Evolutionary conservation across 2,329 filamentous ascomycete species (phyloP).

Genomic region (Cadophora malorum): DNA sequence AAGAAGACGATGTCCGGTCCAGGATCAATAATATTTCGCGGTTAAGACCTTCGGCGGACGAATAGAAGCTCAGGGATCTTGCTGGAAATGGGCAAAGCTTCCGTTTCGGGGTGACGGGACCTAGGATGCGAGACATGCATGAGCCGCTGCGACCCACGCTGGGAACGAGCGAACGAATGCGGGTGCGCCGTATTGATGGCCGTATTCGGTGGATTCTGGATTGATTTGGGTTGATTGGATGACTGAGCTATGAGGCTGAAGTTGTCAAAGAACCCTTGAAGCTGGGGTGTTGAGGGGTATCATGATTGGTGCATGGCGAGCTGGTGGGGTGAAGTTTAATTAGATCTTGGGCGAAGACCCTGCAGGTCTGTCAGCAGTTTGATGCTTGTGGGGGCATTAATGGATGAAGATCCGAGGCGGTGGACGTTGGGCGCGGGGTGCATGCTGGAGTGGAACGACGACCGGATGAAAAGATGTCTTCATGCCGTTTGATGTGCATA

Average conservation of each 20-base stretch:
- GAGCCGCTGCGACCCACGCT: not conserved
- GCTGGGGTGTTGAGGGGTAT: not conserved
- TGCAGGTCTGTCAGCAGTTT: not conserved
- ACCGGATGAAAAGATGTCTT: not conserved
- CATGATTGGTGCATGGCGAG: constrained; percentile 6
- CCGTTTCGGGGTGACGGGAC: constrained; percentile 8
- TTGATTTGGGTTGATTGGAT: not conserved
- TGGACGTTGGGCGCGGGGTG: constrained; percentile 2
- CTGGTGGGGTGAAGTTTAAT: constrained; percentile 10
- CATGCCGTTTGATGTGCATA: not conserved
- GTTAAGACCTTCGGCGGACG: constrained; percentile 1
- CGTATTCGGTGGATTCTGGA: not conserved
- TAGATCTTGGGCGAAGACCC: not conserved
- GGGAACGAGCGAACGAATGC: not conserved
- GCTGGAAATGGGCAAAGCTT: not conserved
- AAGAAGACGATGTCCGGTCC: not conserved
- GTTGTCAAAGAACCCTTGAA: not conserved
- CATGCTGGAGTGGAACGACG: not conserved
- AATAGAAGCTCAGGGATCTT: not conserved
- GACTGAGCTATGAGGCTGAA: constrained; percentile 14
- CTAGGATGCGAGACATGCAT: constrained; percentile 13
- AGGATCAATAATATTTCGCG: constrained; percentile 7
- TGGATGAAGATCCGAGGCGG: not conserved
- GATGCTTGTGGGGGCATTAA: not conserved
- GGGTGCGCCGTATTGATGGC: not conserved